A percentile compares a stretch with the other conserved stretches of the same genome.
These are phyloP conservation scores for Sclerotinia borealis DNA, from an alignment of 2,329 filamentous ascomycete genomes.

Conservation along the genomic window DNA sequence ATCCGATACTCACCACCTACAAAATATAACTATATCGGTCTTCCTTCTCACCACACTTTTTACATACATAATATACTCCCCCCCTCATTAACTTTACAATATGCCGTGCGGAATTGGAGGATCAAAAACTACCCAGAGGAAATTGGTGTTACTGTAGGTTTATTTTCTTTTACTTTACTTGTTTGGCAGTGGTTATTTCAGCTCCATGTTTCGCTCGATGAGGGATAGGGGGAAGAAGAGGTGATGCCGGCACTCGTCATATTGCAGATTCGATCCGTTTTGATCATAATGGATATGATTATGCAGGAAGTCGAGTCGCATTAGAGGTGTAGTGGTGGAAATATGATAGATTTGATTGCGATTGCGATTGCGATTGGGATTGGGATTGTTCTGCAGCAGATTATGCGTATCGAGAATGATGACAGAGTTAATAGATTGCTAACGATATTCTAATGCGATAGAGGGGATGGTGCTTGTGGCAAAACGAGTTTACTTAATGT, in stretches of 20 bases:
- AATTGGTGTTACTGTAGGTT: conserved; percentile 66
- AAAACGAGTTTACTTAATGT: conserved; percentile 97
- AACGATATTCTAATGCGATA: conserved; percentile 35
- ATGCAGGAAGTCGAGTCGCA: not conserved
- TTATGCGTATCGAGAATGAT: too few species aligned
- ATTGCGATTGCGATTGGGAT: not conserved
- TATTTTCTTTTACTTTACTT: not conserved
- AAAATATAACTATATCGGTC: too few species aligned
- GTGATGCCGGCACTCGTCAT: not conserved
- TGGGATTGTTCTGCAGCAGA: not conserved
- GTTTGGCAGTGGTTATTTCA: not conserved
- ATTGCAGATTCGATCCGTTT: not conserved
- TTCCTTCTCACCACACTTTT: not conserved
- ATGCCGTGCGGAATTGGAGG: conserved; percentile 39
- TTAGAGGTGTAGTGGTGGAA: not conserved
- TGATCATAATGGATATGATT: not conserved
- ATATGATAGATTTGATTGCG: not conserved
- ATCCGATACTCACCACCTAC: too few species aligned
- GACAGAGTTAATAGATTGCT: conserved; percentile 14
- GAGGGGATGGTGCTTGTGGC: conserved; percentile 91
- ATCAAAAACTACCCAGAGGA: conserved; percentile 64
- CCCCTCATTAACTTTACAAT: conserved; percentile 9
- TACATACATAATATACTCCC: not conserved
- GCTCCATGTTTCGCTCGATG: not conserved
- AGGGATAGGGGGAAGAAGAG: not conserved